A percentile compares a stretch with the other conserved stretches of the same genome.
These are phyloP conservation scores for Microsporum audouinii DNA, from an alignment of 2,329 filamentous ascomycete genomes.

Conservation along the genomic window DNA sequence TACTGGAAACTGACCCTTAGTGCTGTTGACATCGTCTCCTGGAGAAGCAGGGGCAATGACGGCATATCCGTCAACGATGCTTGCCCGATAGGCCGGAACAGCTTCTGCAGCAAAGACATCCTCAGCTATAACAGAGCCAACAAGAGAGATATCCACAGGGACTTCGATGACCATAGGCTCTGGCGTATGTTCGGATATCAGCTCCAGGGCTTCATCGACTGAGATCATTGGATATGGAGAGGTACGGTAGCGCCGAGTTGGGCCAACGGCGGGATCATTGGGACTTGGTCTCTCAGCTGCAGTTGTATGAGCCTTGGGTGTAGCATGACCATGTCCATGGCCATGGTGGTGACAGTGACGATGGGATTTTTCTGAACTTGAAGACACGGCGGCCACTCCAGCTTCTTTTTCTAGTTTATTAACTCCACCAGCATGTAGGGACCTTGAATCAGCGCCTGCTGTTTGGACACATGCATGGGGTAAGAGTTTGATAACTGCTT, in stretches of 20 bases:
- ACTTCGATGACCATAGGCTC: conserved; percentile 44
- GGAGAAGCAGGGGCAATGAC: conserved; percentile 46
- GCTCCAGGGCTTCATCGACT: conserved; percentile 64
- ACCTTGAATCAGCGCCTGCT: conserved; percentile 67
- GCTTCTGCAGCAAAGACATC: conserved; percentile 69
- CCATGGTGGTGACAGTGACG: conserved; percentile 40
- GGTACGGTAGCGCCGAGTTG: conserved; percentile 60
- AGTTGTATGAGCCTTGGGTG: conserved; percentile 61
- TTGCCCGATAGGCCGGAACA: conserved; percentile 87
- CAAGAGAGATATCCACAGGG: conserved; percentile 53
- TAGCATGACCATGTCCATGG: conserved; percentile 50
- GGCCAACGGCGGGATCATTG: conserved; percentile 49
- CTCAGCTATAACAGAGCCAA: conserved; percentile 70
- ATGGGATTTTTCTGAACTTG: conserved; percentile 20
- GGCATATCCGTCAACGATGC: conserved; percentile 94
- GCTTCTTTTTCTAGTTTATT: conserved; percentile 77
- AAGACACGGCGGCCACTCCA: conserved; percentile 40
- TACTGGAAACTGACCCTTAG: conserved; percentile 76
- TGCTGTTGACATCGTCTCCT: conserved; percentile 35
- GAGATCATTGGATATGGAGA: conserved; percentile 89
- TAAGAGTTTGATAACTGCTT: conserved; percentile 76
- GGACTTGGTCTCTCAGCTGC: conserved; percentile 47
- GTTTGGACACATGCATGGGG: conserved; percentile 92
- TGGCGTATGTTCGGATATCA: conserved; percentile 65
- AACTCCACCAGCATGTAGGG: conserved; percentile 67